phyloP scores from a whole-genome alignment of 345 rosid species.

The Tarenaya hassleriana region DNA sequence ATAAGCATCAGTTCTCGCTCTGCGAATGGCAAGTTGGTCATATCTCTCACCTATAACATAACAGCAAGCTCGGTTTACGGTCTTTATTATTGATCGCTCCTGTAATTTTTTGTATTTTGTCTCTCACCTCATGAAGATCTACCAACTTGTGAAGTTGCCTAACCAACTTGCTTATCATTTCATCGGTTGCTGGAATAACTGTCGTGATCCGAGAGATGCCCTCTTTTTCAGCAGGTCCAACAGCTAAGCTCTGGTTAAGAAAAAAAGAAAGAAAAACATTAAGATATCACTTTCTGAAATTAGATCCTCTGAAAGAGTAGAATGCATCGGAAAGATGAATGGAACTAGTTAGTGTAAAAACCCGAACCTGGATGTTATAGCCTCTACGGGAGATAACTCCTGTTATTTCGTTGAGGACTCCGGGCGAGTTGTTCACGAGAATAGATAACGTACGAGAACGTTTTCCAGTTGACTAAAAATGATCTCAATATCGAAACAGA shows the following conservation, averaged over 20 bases:
- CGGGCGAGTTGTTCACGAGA: conserved; percentile 55
- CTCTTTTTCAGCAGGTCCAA: conserved; percentile 59
- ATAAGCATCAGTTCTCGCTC: conserved; percentile 65
- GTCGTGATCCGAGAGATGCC: conserved; percentile 68
- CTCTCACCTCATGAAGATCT: conserved; percentile 63
- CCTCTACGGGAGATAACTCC: conserved; percentile 76
- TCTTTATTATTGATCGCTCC: neutral
- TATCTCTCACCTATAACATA: conserved; percentile 40
- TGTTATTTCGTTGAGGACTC: conserved; percentile 63
- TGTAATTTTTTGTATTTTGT: too few species aligned
- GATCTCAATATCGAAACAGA: too few species aligned
- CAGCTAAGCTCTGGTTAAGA: conserved; percentile 64
- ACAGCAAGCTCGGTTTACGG: too few species aligned
- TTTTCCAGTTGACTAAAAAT: conserved; percentile 46
- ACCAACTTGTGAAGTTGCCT: conserved; percentile 65
- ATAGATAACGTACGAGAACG: conserved; percentile 60
- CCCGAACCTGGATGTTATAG: conserved; percentile 67
- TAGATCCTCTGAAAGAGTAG: conserved; percentile 9
- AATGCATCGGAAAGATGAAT: neutral
- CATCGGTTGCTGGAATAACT: conserved; percentile 72
- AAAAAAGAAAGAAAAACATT: conserved; percentile 9
- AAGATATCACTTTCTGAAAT: too few species aligned
- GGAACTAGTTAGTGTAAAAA: conserved; percentile 12
- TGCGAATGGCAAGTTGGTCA: conserved; percentile 63
- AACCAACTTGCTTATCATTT: conserved; percentile 52